Percentiles rank a stretch among this genome's conserved stretches.
Evolutionary conservation across 495 filamentous ascomycete species (phyloP).

Genomic region (Aspergillus steynii): DNA sequence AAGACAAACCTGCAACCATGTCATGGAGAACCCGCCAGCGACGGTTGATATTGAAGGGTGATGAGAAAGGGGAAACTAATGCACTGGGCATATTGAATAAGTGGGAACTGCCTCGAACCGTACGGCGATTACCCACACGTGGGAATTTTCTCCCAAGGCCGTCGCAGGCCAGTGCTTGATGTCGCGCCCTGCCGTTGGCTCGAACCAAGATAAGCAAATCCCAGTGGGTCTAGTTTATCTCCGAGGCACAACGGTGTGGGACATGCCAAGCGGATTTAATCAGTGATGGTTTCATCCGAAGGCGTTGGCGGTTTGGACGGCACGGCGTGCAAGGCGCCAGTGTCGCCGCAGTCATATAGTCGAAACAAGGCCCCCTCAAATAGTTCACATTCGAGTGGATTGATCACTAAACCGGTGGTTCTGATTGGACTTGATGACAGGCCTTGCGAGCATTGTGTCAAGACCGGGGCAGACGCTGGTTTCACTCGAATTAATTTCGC

Average conservation of each 20-base stretch:
- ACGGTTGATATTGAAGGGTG: slow-evolving; percentile 16
- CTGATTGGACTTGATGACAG: slow-evolving; percentile 8
- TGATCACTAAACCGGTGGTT: slow-evolving; percentile 15
- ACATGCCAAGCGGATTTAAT: slow-evolving; percentile 15
- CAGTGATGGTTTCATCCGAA: slow-evolving; percentile 11
- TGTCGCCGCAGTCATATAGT: slow-evolving; percentile 12
- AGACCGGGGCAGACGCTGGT: background rate
- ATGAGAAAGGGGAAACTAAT: slow-evolving; percentile 13
- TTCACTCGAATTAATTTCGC: background rate
- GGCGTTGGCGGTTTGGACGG: slow-evolving; percentile 15
- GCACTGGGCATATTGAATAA: slow-evolving; percentile 17
- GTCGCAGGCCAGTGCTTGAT: background rate
- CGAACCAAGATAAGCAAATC: slow-evolving; percentile 14
- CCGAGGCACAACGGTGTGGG: slow-evolving; percentile 7
- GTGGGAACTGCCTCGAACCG: slow-evolving; percentile 9
- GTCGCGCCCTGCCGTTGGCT: slow-evolving; percentile 7
- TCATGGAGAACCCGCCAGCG: background rate
- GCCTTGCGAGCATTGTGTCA: background rate
- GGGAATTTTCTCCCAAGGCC: background rate
- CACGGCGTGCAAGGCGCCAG: slow-evolving; percentile 2
- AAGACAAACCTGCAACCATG: background rate
- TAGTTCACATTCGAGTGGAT: slow-evolving; percentile 12
- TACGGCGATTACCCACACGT: slow-evolving; percentile 3
- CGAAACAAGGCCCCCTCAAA: slow-evolving; percentile 12
- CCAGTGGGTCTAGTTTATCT: slow-evolving; percentile 11